Conservation (phyloP, 2,329 filamentous ascomycete species). For the Polychaeton citri region DNA sequence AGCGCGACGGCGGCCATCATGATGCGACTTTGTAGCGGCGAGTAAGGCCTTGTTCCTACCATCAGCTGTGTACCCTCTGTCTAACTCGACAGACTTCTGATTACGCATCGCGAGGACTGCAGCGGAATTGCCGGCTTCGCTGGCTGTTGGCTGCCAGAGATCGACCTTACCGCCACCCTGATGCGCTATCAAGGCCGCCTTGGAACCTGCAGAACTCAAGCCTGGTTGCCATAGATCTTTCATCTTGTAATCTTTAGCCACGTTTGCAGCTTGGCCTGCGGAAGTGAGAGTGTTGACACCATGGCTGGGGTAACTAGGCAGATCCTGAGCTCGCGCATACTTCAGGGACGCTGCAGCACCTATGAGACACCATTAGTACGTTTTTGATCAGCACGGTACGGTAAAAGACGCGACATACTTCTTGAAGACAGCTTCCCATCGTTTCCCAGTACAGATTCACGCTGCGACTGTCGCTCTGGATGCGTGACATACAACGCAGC, state of each 20-base stretch:
- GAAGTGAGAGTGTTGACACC: conserved; percentile 51
- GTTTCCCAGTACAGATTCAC: conserved; percentile 29
- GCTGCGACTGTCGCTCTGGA: conserved; percentile 9
- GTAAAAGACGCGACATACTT: conserved; percentile 27
- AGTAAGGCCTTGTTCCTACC: conserved; percentile 53
- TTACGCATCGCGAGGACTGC: conserved; percentile 54
- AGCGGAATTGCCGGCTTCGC: conserved; percentile 49
- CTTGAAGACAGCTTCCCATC: conserved; percentile 45
- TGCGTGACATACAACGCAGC: conserved; percentile 46
- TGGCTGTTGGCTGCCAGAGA: conserved; percentile 38
- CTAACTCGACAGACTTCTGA: conserved; percentile 32
- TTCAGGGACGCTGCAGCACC: conserved; percentile 50
- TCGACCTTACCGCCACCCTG: conserved; percentile 39
- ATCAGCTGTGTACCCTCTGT: conserved; percentile 35
- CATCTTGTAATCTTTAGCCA: conserved; percentile 48
- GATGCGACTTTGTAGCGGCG: conserved; percentile 67
- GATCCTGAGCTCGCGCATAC: conserved; percentile 58
- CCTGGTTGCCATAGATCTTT: conserved; percentile 51
- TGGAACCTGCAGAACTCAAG: conserved; percentile 52
- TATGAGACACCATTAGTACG: conserved; percentile 19
- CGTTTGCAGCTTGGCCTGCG: conserved; percentile 45
- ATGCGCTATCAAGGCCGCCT: conserved; percentile 58
- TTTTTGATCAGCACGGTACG: conserved; percentile 1
- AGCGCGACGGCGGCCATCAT: conserved; percentile 46
- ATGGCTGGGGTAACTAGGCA: conserved; percentile 60